Base-by-base conservation (phyloP, 768 basidiomycete genomes). In the Psilocybe sp. region DNA sequence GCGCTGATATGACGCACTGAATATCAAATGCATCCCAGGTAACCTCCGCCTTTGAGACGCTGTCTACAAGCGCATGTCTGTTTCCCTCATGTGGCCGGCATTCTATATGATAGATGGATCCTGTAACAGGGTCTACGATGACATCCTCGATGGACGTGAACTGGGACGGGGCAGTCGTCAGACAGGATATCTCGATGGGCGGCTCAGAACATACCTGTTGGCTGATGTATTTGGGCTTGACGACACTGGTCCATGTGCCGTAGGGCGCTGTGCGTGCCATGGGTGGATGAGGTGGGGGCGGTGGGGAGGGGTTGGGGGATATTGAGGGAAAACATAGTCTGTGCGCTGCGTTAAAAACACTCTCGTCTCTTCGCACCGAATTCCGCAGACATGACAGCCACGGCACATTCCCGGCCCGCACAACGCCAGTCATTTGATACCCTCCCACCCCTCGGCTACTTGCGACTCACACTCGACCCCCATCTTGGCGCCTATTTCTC, bases 111-210 rank as follows among this genome's bases (percentile, higher is more conserved):
- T 83, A 84, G 4, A 70, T 70, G 23, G 63, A 58, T 3, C 72
- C 72, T 4, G 81, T 68, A 23, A 82, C 54, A 38, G 84, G 80
- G 58, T 87, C 82, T 36, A 84, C 76, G 11, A 82, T 52, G 14
- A 81, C 59, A 39, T 80, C 79, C 9, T 53, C 50, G 13, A 56
- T 50, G 33, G 51, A 28, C 57, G 69, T 55, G 46, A 77, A 73
- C 71, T 23, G 35, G 39, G 37, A 20, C 37, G 41, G 44, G 28
- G 49, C 35, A 43, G 35, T 43, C 18, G 20, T 14, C 16, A 6
- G 31, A 11, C 40, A 18, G 6, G 20, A 20, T 11, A 12, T 19
- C 28, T 4, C 19, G 36, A 11, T 28, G 9, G 38, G 18, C 11
- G 28, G n/a, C 28, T 33, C 16, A 20, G 35, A 12, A 20, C 41